Conservation (phyloP, 106 monocot genomes). For the Dactylorhiza incarnata region DNA sequence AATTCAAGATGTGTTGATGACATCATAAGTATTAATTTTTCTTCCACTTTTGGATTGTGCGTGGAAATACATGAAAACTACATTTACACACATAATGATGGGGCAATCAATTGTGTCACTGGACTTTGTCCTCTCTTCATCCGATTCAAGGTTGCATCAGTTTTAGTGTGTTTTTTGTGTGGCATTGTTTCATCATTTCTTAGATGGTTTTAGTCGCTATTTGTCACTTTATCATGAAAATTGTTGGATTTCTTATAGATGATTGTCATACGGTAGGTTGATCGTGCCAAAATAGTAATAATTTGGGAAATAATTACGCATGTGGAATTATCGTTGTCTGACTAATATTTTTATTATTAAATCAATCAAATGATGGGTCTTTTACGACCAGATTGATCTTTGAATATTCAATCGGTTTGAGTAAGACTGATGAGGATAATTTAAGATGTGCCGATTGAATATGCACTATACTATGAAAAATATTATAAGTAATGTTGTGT, state of each 20-base stretch:
- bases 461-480: too few species aligned
- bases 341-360: too few species aligned
- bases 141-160: background rate
- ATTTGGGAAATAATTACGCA: too few species aligned
- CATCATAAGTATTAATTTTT: background rate
- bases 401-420: too few species aligned
- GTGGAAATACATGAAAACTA: background rate
- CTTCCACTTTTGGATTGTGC: background rate
- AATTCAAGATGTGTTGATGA: too few species aligned
- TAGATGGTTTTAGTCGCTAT: background rate
- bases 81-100: background rate
- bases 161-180: background rate
- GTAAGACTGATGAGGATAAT: too few species aligned
- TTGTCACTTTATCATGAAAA: background rate
- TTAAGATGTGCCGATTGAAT: too few species aligned
- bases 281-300: background rate
- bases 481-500: too few species aligned
- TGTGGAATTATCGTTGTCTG: too few species aligned
- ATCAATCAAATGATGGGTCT: too few species aligned
- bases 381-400: too few species aligned
- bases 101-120: background rate
- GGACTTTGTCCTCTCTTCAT: background rate
- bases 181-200: background rate
- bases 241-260: background rate
- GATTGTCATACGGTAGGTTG: background rate